Conservation (phyloP, 306 rosid genomes). For the Casuarina glauca region DNA sequence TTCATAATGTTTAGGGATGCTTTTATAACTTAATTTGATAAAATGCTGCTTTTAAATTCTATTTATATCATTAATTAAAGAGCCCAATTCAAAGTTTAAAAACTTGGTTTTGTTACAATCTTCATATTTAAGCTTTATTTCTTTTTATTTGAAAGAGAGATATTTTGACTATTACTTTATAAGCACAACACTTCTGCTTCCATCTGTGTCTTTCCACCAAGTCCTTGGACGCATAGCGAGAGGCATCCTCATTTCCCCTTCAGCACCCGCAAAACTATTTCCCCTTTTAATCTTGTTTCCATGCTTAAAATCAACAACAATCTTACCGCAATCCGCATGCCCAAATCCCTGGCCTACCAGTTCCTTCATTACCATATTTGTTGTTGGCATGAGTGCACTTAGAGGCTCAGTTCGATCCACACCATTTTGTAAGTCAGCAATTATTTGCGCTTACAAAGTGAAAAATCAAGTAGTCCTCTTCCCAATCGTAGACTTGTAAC, state of each 20-base stretch:
- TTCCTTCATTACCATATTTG: background rate
- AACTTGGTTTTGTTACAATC: too few relatives aligned
- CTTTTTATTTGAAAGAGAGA: too few relatives aligned
- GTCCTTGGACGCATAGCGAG: background rate
- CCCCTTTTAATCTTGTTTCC: background rate
- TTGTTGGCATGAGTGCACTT: background rate
- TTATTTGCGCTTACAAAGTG: constrained; percentile 5
- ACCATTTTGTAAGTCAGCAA: background rate
- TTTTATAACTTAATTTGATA: too few relatives aligned
- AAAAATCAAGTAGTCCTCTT: background rate
- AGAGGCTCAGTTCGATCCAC: background rate
- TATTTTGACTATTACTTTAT: background rate
- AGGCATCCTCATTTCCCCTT: background rate
- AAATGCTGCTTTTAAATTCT: too few relatives aligned
- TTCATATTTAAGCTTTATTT: too few relatives aligned
- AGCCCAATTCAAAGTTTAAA: too few relatives aligned
- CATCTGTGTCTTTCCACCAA: background rate
- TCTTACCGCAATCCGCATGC: background rate
- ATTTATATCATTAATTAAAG: too few relatives aligned
- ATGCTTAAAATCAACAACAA: background rate
- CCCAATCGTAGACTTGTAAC: background rate
- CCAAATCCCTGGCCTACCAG: background rate
- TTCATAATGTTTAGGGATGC: too few relatives aligned
- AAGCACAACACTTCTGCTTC: background rate
- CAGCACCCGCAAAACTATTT: too few relatives aligned